Evolutionary conservation across 352 stramenopile species (phyloP), one percentile per base, ranked within the genome.

Genomic region (Phytopythium cucurbitacearum): DNA sequence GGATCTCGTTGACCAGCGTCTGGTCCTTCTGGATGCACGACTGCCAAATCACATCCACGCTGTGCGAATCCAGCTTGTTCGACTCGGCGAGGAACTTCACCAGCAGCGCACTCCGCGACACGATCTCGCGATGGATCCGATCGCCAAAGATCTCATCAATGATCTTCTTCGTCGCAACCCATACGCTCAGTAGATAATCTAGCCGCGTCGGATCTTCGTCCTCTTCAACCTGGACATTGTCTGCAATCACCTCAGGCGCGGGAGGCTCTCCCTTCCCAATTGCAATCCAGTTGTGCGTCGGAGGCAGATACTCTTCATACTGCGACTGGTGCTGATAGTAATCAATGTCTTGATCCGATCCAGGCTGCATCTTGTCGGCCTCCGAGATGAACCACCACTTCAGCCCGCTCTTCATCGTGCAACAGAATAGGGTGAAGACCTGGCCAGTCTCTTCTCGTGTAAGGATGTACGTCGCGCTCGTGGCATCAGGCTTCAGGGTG

Each of bases 311-410:
- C 58, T 99, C 94, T 68, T 99, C 94, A 49, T 95, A 80, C 54
- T 89, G 76, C 3, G 91, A 98, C 65, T 98, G 97, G 59, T 99
- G 94, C 65, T 99, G 95, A 67, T 99, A 99, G 68, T 99, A 99
- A 67, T 99, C 96, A 59, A 99, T 95, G 71, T 99, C 97, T 61
- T 98, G 95, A 64, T 99, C 96, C 6, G 97, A 99, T 32, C 97
- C 97, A 36, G 96, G 96, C 57, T 98, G 90, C 64, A 97, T 90
- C 57, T 96, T 88, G 64, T 99, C 97, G 1, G 96, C 96, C 62
- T 99, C 95, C 28, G 92, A 98, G 43, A 99, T 95, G 65, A 99
- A 99, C 97, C 97, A 99, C 96, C 96, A 99, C 73, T 98, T 98
- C 39, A 97, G 86, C 5, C 97, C 94, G 51, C 91, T 98, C 59